Percentiles rank a stretch among this genome's conserved stretches.
Conservation (phyloP, 2,329 filamentous ascomycete species). For the Lojkania enalia region DNA sequence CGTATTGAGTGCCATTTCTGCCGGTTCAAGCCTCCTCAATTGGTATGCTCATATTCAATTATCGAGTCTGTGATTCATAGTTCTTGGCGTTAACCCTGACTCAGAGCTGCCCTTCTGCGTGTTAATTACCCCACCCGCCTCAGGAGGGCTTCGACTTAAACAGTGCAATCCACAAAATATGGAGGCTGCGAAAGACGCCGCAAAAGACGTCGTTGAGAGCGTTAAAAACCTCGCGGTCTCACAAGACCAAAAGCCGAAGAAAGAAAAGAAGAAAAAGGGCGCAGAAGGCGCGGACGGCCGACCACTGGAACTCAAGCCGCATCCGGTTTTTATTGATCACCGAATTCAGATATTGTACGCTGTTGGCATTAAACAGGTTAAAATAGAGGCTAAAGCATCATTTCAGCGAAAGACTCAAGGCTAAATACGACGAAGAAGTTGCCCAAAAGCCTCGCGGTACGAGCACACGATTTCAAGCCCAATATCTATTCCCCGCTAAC, state of each 20-base stretch:
- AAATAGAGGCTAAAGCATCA: conserved; percentile 13
- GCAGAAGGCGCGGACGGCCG: conserved; percentile 43
- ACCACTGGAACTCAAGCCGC: conserved; percentile 53
- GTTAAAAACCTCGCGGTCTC: conserved; percentile 63
- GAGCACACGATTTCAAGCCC: conserved; percentile 8
- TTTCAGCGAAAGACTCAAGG: conserved; percentile 75
- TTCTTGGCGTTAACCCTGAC: conserved; percentile 16
- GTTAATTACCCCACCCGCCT: conserved; percentile 16
- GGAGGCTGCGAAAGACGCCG: conserved; percentile 55
- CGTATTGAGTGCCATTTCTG: background rate
- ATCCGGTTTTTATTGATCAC: conserved; percentile 78
- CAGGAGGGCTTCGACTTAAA: conserved; percentile 25
- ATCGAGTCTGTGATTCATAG: conserved; percentile 6
- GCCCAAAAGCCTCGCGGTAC: conserved; percentile 64
- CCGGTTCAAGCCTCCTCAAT: too few species aligned
- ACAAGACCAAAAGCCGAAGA: conserved; percentile 20
- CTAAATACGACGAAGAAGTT: conserved; percentile 77
- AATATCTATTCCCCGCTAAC: conserved; percentile 18
- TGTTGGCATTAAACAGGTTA: background rate
- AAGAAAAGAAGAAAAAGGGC: conserved; percentile 54
- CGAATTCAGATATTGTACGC: conserved; percentile 75
- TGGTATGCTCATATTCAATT: too few species aligned
- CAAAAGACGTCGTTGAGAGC: conserved; percentile 57
- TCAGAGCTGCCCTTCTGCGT: conserved; percentile 9
- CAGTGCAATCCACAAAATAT: conserved; percentile 42